These are phyloP conservation scores for Enterocytospora artemiae DNA, from an alignment of 371 early-diverging fungal genomes.

Conservation along the genomic window DNA sequence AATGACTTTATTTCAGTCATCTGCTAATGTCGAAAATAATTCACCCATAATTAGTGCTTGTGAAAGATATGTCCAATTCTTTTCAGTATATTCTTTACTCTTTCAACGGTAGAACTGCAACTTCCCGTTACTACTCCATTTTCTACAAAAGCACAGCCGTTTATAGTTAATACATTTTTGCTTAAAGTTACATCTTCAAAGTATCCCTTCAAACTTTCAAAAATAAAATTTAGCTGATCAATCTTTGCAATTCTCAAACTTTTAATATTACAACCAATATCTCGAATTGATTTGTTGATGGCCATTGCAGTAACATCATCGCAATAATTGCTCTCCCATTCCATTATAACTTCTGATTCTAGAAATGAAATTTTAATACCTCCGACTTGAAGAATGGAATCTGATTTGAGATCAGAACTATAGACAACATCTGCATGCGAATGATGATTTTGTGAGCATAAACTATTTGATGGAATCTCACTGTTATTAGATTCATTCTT, in stretches of 20 bases:
- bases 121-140: slow-evolving; percentile 8
- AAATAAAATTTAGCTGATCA: slow-evolving; percentile 20
- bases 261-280: slow-evolving; percentile 26
- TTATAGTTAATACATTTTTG: background rate
- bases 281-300: slow-evolving; percentile 32
- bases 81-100: slow-evolving; percentile 17
- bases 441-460: too few species aligned
- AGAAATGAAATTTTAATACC: slow-evolving; percentile 20
- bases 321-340: slow-evolving; percentile 44
- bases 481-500: too few species aligned
- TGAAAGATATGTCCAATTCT: slow-evolving; percentile 17
- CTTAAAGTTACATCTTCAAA: slow-evolving; percentile 18
- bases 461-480: too few species aligned
- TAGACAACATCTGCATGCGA: too few species aligned
- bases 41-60: background rate
- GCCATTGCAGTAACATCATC: slow-evolving; percentile 45
- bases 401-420: too few species aligned
- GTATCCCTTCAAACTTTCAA: slow-evolving; percentile 32
- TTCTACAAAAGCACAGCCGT: background rate
- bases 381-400: slow-evolving; percentile 25
- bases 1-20: too few species aligned
- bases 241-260: slow-evolving; percentile 29
- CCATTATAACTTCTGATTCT: slow-evolving; percentile 30
- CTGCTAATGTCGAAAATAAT: too few species aligned
- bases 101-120: background rate